phyloP scores from a whole-genome alignment of 495 filamentous ascomycete genomes.

The Chaetomidium leptoderma region DNA sequence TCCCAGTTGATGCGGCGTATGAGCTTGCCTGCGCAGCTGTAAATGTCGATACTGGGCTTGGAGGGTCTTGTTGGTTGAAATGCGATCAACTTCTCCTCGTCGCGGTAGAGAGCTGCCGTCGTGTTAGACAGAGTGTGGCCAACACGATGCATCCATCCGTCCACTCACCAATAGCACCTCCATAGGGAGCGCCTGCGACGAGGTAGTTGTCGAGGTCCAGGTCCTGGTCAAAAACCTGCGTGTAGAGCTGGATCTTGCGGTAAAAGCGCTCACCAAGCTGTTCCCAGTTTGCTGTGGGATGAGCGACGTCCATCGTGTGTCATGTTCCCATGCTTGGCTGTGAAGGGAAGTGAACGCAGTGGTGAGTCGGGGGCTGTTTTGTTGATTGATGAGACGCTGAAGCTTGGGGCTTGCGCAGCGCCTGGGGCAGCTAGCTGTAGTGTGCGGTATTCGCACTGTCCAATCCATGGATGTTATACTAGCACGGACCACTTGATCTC shows the following conservation, averaged over 20 bases:
- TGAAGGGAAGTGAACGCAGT: not conserved
- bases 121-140: constrained; percentile 2
- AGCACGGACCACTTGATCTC: not conserved
- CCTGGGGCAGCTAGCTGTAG: not conserved
- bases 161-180: constrained; percentile 78
- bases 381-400: constrained; percentile 1
- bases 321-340: constrained; percentile 34
- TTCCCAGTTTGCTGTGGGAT: constrained; percentile 91
- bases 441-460: not conserved
- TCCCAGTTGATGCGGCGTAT: constrained; percentile 75
- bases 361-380: not conserved
- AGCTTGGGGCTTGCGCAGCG: not conserved
- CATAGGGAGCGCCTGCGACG: constrained; percentile 88
- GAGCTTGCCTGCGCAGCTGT: constrained; percentile 84
- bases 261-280: constrained; percentile 87
- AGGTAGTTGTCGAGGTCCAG: constrained; percentile 94
- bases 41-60: constrained; percentile 87
- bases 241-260: constrained; percentile 88
- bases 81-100: constrained; percentile 76
- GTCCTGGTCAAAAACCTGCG: constrained; percentile 83
- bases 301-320: constrained; percentile 44
- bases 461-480: not conserved
- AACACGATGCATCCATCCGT: not conserved
- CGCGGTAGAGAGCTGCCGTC: constrained; percentile 73
- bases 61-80: constrained; percentile 65